Conservation (phyloP, 768 basidiomycete species). For the Cystofilobasidium macerans region DNA sequence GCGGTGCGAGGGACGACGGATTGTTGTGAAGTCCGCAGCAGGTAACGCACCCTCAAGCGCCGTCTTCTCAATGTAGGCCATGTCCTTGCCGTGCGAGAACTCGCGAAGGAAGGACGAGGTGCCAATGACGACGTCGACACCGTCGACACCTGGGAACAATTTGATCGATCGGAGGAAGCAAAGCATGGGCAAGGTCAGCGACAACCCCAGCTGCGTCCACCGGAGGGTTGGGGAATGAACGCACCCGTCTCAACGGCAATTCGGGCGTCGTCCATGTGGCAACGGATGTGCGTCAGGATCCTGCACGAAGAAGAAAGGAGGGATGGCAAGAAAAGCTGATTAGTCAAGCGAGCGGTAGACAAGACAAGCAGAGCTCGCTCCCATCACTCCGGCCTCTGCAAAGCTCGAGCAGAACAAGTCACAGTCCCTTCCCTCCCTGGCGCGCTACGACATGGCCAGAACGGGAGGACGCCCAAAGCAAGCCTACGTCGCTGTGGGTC, state of each 20-base stretch:
- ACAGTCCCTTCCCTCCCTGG: too few relatives aligned
- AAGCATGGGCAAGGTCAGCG: not conserved
- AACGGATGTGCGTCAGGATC: constrained; percentile 97
- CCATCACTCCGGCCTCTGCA: too few relatives aligned
- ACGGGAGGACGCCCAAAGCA: too few relatives aligned
- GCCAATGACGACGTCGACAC: constrained; percentile 97
- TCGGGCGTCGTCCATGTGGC: constrained; percentile 98
- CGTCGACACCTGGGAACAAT: constrained; percentile 91
- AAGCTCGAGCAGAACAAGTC: too few relatives aligned
- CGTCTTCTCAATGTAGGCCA: constrained; percentile 92
- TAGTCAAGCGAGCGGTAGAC: too few relatives aligned
- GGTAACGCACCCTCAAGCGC: constrained; percentile 23
- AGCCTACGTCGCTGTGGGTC: not conserved
- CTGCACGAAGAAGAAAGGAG: constrained; percentile 43
- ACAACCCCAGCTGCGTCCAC: not conserved
- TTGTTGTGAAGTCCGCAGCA: not conserved
- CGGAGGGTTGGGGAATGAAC: not conserved
- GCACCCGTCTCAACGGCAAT: constrained; percentile 94
- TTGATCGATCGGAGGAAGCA: too few relatives aligned
- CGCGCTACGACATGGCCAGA: too few relatives aligned
- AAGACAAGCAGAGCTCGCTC: too few relatives aligned
- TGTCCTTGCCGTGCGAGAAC: constrained; percentile 99
- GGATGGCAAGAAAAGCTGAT: too few relatives aligned
- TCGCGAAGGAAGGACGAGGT: constrained; percentile 98
- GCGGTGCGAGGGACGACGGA: not conserved